Conservation (phyloP, 75 land plant genomes). For the Cunninghamia lanceolata region DNA sequence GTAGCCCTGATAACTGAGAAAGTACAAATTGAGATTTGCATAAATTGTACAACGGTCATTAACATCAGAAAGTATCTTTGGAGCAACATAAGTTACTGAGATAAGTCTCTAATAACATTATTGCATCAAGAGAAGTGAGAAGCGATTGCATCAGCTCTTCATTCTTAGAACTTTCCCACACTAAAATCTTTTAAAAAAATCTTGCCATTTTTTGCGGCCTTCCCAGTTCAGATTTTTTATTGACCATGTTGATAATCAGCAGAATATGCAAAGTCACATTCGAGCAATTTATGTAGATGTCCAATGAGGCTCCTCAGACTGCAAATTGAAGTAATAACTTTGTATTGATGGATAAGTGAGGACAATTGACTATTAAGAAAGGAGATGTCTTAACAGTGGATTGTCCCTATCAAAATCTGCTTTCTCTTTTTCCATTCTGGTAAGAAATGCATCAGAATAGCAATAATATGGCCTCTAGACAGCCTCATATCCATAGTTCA, state of each 20-base stretch:
- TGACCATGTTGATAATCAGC: background rate
- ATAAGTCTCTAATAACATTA: background rate
- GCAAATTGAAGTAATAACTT: no score
- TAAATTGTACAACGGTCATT: background rate
- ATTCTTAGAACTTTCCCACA: background rate
- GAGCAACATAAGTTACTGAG: background rate
- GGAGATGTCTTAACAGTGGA: background rate
- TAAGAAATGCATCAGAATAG: background rate
- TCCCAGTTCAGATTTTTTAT: background rate
- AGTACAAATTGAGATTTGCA: no score
- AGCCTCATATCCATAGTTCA: background rate
- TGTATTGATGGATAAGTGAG: background rate
- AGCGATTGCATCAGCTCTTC: background rate
- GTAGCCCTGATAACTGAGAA: background rate
- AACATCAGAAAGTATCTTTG: background rate
- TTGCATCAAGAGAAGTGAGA: background rate
- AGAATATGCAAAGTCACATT: background rate
- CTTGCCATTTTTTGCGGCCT: background rate
- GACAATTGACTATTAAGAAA: background rate
- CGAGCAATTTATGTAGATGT: background rate
- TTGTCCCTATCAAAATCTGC: background rate
- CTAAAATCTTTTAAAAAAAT: background rate
- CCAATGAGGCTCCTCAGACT: background rate
- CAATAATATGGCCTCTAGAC: background rate
- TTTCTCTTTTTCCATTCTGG: background rate